Base-by-base conservation (phyloP, 2,329 filamentous ascomycete species). In the Pseudogymnoascus sp. region DNA sequence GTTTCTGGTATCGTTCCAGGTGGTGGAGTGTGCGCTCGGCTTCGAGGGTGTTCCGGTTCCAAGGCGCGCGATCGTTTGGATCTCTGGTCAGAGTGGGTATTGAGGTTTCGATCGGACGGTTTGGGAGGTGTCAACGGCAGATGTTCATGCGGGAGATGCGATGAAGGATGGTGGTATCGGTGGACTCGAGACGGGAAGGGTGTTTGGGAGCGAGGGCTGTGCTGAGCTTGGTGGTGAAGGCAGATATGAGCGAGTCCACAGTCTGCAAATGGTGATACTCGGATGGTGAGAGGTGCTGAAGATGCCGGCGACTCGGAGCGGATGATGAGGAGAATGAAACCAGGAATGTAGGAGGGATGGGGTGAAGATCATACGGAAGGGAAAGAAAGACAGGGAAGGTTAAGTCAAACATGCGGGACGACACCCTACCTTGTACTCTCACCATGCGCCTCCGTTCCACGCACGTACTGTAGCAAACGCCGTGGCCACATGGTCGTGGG, bases 91-190 rank as follows among this genome's bases (percentile, higher is more conserved):
- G 8, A 57, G 51, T 57, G 51, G 47, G 10, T 57, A 57, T 57
- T 57, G 51, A 57, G 47, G 47, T 54, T 54, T 54, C 47, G 47
- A 54, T 31, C 47, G 47, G 47, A 54, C 47, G 47, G n/a, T 18
- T 54, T 54, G 26, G n/a, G 47, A 31, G 51, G 12, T 57, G 51
- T 57, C 51, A 34, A 18, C 51, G 47, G 47, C 47, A 54, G 26
- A 54, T 54, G 26, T 31, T 54, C 47, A 54, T 54, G 47, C 47
- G 26, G 51, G 10, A 57, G 51, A 21, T 34, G 51, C 51, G 51
- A 57, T 57, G 29, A 36, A 34, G 29, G 51, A 57, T 3, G 51
- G 51, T 57, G 10, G 51, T 57, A 57, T 34, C 51, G 51, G 29
- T 16, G n/a, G 29, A 36, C 16, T 57, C 18, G 51, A 57, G 51